Evolutionary conservation across 768 basidiomycete species (phyloP), one percentile per base, ranked within the genome.

Genomic region (Kwoniella sp.): DNA sequence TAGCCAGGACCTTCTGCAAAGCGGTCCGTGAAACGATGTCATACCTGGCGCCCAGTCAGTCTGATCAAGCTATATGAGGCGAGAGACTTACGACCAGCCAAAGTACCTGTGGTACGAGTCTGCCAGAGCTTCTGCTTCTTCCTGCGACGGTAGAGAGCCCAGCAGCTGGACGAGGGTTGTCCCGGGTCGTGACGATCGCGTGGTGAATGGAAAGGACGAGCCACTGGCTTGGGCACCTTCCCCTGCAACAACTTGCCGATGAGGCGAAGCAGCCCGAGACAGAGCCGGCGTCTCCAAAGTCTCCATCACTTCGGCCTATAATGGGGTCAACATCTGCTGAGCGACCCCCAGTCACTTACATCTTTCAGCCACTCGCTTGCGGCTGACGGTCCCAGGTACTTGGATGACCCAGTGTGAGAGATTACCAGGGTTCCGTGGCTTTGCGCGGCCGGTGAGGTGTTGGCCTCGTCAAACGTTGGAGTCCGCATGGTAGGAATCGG

Each of bases 331-430:
- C 28, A 25, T 3, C 14, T 19, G 9, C 23, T 22, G 11, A n/a
- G 23, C 46, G 11, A 32, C 32, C n/a, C 19, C 6, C n/a, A 19
- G 3, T 15, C 15, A 54, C 60, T 50, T 29, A 62, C 60, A 41
- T 62, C 53, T 19, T 49, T 50, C 7, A 62, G 32, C 60, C 60
- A 62, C 51, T 58, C 60, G 31, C 48, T 58, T 7, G 56, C 60
- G 5, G 60, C 60, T 6, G 52, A 40, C 10, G 60, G 60, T 1
- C 60, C 60, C 5, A 62, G 48, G 29, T 58, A 62, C 26, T 55
- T 57, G 2, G 56, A 58, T 19, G 49, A 36, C 1, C 60, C 60
- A 19, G 41, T 29, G 20, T 50, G 37, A 2, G 40, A 36, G 11
- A 62, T 46, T 3, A 62, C 57, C 20, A 62, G 31, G 26, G 60